Evolutionary conservation across 1,284 basidiomycete species (phyloP), one percentile per base, ranked within the genome.

Genomic region (Fomitiporia mediterranea): DNA sequence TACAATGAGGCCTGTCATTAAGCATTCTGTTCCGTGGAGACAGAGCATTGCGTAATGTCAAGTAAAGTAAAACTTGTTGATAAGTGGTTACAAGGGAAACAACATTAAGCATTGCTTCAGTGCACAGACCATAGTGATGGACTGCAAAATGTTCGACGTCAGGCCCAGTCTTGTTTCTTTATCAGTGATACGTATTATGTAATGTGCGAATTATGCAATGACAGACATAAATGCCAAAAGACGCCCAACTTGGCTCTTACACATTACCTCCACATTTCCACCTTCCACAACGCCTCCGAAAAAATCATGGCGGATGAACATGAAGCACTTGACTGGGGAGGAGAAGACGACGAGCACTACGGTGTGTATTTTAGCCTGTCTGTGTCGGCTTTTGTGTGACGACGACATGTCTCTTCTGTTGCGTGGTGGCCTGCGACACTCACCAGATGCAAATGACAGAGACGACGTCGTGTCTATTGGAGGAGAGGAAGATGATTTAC

Each of bases 261-360:
- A n/a, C 43, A 21, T 30, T 32, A 34, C 11, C 21, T 55, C 25
- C 40, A 19, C 32, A 21, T 43, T 21, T 13, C 39, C 35, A 32
- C 7, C 39, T 27, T 34, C 47, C 27, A 50, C 38, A 27, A 40
- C 44, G 4, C 15, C 28, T 55, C 49, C 55, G 57, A 61, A 60
- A 44, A 51, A 57, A 64, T 51, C 62, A 87, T 87, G 85, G 82
- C 80, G 62, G 83, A 85, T 64, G 86, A 89, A 55, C 72, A 69
- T 40, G 86, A 89, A 65, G 70, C 79, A 34, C 73, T 89, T 35
- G 86, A 89, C 70, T 89, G 87, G 87, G 83, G 82, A 32, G 79
- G 84, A 64, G 86, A 85, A 58, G 86, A 87, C 50, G 82, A 86
- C 56, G 81, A 83, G 61, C 65, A 63, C 44, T 56, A 56, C 42